These are phyloP conservation scores for Xylaria multiplex DNA, from an alignment of 2,329 filamentous ascomycete genomes.

Conservation along the genomic window DNA sequence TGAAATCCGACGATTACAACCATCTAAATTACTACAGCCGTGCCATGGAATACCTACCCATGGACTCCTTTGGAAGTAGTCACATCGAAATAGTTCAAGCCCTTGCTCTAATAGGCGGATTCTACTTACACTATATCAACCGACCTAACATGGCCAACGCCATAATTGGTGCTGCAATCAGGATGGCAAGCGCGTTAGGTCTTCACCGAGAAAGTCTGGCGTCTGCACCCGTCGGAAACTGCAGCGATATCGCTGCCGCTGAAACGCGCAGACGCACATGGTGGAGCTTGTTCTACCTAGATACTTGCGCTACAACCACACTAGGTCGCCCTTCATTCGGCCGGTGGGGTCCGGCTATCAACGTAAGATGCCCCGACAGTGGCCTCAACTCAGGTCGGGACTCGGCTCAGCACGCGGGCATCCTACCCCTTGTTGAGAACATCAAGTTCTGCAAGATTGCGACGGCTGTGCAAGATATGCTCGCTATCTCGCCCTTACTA, in stretches of 20 bases:
- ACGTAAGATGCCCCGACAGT: constrained; percentile 69
- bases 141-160: constrained; percentile 80
- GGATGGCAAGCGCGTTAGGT: constrained; percentile 79
- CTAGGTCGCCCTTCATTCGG: constrained; percentile 76
- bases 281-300: constrained; percentile 79
- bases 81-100: constrained; percentile 80
- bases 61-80: constrained; percentile 75
- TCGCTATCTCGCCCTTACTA: constrained; percentile 75
- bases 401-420: constrained; percentile 69
- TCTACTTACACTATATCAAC: constrained; percentile 82
- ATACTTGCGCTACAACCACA: constrained; percentile 78
- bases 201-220: constrained; percentile 71
- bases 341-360: constrained; percentile 73
- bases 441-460: constrained; percentile 83
- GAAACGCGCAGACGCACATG: constrained; percentile 75
- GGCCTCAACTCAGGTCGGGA: constrained; percentile 59
- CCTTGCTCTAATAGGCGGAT: constrained; percentile 75
- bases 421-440: constrained; percentile 78
- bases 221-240: constrained; percentile 50
- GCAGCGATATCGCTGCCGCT: constrained; percentile 60
- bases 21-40: constrained; percentile 77
- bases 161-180: constrained; percentile 74
- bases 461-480: constrained; percentile 78
- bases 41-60: constrained; percentile 71
- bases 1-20: constrained; percentile 70